Base-by-base conservation (phyloP, 108 stramenopile species). In the Cyclotella distinguenda region DNA sequence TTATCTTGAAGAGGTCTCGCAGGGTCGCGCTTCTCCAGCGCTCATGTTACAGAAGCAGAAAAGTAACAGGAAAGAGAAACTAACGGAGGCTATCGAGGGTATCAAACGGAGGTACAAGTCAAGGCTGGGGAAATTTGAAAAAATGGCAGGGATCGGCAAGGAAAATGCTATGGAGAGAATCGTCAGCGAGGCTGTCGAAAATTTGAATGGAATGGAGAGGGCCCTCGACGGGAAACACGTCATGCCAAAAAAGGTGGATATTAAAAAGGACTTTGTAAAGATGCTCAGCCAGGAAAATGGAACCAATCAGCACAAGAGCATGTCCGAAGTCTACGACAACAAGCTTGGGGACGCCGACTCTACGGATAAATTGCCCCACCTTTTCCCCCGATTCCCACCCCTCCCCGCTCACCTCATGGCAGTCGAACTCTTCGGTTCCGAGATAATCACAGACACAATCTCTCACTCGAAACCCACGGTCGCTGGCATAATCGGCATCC, bases 401-500 rank as follows among this genome's bases (percentile, higher is more conserved):
- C 26, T 68, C 12, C 66, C 66, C 6, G 43, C 66, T 0, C 43
- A 57, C 22, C 27, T 46, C 25, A 57, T 47, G 31, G 68, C 77
- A n/a, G 39, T 32, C 4, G 70, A 79, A 35, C 44, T 54, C 11
- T 66, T 77, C 49, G 76, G 54, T 0, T 35, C 48, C 0, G 32
- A 66, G 28, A 70, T 84, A 34, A 59, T 57, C 4, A 35, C 51
- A 6, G 72, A 79, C 34, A 81, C 77, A 19, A 45, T 83, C 26
- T 47, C 22, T 13, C 18, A 42, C 12, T 45, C 66, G 32, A 63
- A 69, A 16, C 81, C 85, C 16, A 87, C 86, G 57, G 64, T 87
- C 31, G 80, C 86, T 0, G 85, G 85, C 1, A 72, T 86, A 26
- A 49, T 64, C 19, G 80, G 59, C 55, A 64, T 85, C 0, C 47